Evolutionary conservation across 2,329 filamentous ascomycete species (phyloP), one percentile per base, ranked within the genome.

Genomic region (Neoarthrinium moseri): DNA sequence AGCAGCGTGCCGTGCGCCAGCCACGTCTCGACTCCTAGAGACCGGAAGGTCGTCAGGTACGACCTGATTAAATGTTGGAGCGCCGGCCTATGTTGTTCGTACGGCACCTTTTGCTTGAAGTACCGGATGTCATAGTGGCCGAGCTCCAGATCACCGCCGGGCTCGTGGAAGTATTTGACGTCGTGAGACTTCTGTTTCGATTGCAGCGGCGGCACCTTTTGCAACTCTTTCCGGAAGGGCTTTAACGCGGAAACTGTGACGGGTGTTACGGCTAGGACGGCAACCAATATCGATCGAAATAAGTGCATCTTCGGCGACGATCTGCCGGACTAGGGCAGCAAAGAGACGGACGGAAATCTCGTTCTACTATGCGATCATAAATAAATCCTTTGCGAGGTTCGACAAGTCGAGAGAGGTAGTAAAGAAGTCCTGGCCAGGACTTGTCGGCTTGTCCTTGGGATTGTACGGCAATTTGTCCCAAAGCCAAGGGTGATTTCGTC

Each of bases 1-100:
- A 95, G 71, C 40, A 94, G 69, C 4, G 89, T 91, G 39, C 89
- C 89, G 64, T 95, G 89, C 30, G 89, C 89, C 48, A 95, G 81
- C 89, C 89, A 94, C 0, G 89, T 92, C 67, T 92, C 87, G 51
- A 90, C 68, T 6, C 81, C 79, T 44, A 84, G 73, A 15, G 78
- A 71, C 35, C 73, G 70, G 64, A 88, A 86, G 46, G 80, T 83
- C 36, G 75, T 73, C 35, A 94, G 75, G 67, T 94, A 94, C 42
- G 87, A 84, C 51, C 83, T 80, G 53, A 91, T 79, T 54, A 94
- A 81, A 62, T 87, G 77, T 40, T 76, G 75, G 46, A 92, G 77
- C 5, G 81, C 81, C 22, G 79, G 70, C n/a, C 77, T 75, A 57
- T 87, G 82, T 52, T 84, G 78, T 30, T 80, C 78, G 65, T 91